phyloP scores from a whole-genome alignment of 2,329 filamentous ascomycete genomes.

The Didymella arachidicola region DNA sequence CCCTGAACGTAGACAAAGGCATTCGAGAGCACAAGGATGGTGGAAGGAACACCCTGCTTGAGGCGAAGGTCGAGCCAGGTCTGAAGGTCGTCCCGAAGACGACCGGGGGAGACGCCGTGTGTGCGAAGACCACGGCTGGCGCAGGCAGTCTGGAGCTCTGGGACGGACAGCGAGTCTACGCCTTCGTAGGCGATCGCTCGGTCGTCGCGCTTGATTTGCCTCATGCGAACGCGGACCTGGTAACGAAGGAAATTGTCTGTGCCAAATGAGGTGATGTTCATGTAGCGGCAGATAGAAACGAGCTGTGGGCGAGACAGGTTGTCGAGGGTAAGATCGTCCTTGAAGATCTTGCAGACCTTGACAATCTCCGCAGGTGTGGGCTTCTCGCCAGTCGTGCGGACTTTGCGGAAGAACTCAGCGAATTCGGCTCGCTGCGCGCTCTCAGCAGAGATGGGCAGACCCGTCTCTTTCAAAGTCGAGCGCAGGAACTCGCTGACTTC shows the following conservation, averaged over 20 bases:
- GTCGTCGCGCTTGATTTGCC: constrained; percentile 98
- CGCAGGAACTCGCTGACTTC: constrained; percentile 92
- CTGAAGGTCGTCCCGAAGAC: constrained; percentile 86
- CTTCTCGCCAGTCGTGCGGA: constrained; percentile 82
- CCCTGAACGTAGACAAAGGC: constrained; percentile 96
- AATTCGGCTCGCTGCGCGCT: constrained; percentile 95
- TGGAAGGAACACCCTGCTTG: constrained; percentile 94
- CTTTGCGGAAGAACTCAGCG: constrained; percentile 93
- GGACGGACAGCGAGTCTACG: constrained; percentile 89
- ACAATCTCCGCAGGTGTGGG: constrained; percentile 92
- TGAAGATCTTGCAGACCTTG: constrained; percentile 99
- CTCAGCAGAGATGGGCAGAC: constrained; percentile 81
- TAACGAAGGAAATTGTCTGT: constrained; percentile 98
- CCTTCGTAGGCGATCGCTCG: constrained; percentile 93
- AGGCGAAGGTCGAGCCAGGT: constrained; percentile 95
- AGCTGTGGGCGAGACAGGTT: constrained; percentile 95
- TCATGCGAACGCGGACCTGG: constrained; percentile 95
- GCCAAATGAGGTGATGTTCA: constrained; percentile 96
- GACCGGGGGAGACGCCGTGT: constrained; percentile 86
- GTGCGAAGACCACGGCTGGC: constrained; percentile 92
- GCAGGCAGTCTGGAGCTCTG: constrained; percentile 90
- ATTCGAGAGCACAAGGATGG: constrained; percentile 92
- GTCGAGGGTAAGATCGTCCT: constrained; percentile 95
- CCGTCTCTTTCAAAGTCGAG: constrained; percentile 90
- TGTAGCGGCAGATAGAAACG: constrained; percentile 97